Evolutionary conservation across 768 basidiomycete genomes (phyloP).

Genomic region (Lentinula aciculospora): DNA sequence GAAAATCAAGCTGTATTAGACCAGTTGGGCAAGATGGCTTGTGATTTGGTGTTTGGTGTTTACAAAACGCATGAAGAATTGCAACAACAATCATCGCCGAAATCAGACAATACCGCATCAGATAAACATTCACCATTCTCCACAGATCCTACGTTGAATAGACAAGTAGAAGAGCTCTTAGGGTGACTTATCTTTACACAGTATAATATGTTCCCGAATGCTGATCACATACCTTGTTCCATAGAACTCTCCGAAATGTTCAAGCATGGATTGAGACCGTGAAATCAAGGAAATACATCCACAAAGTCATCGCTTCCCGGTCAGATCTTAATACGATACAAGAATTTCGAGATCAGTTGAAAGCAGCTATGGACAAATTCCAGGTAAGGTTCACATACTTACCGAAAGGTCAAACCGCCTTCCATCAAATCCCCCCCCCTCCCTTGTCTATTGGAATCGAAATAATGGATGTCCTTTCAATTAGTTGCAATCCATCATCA

Average conservation of each 20-base stretch:
- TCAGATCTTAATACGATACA: neutral
- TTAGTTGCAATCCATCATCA: neutral
- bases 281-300: neutral
- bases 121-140: neutral
- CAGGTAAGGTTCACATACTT: neutral
- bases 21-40: neutral
- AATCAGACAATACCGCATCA: neutral
- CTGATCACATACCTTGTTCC: neutral
- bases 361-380: neutral
- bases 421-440: no score
- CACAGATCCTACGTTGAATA: neutral
- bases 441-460: no score
- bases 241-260: neutral
- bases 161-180: neutral
- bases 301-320: neutral
- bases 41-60: neutral
- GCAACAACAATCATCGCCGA: neutral
- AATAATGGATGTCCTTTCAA: neutral
- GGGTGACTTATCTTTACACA: neutral
- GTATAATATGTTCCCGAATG: neutral
- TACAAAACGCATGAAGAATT: neutral
- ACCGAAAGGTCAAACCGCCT: no score
- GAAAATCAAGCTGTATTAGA: neutral
- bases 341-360: constrained; percentile 5
- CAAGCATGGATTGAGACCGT: neutral